Evolutionary conservation across 1,284 basidiomycete genomes (phyloP).

Genomic region (Bondarzewia mesenterica): DNA sequence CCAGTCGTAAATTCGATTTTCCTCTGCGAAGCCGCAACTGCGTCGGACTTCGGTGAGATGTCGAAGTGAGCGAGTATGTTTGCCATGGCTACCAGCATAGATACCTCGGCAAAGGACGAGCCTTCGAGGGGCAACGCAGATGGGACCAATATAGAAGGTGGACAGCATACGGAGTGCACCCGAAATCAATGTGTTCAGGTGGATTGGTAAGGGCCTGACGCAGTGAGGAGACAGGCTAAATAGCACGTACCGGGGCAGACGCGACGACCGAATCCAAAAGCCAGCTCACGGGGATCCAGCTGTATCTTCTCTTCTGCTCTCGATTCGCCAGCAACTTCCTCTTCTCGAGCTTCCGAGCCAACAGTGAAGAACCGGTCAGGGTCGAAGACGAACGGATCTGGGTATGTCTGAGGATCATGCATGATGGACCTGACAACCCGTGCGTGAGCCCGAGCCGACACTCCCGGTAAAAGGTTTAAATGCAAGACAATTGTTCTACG

Average conservation of each 20-base stretch:
- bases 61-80: conserved; percentile 44
- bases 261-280: conserved; percentile 43
- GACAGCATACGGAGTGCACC: too few relatives aligned
- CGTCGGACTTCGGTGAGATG: conserved; percentile 17
- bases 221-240: background rate
- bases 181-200: too few relatives aligned
- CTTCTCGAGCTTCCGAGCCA: conserved; percentile 12
- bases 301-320: conserved; percentile 25
- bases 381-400: conserved; percentile 36
- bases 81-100: conserved; percentile 41
- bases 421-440: conserved; percentile 2
- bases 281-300: conserved; percentile 35
- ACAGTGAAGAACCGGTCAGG: conserved; percentile 41
- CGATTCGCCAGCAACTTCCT: too few relatives aligned
- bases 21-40: background rate
- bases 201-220: too few relatives aligned
- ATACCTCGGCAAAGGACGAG: conserved; percentile 35
- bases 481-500: conserved; percentile 13
- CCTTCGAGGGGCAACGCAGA: conserved; percentile 26
- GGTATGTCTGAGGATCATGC: conserved; percentile 35
- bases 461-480: background rate
- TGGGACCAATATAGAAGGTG: too few relatives aligned
- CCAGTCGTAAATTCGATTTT: background rate
- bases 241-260: background rate
- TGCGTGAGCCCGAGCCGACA: background rate